Conservation (phyloP, 148 eudicot genomes). For the Linanthus parryae region DNA sequence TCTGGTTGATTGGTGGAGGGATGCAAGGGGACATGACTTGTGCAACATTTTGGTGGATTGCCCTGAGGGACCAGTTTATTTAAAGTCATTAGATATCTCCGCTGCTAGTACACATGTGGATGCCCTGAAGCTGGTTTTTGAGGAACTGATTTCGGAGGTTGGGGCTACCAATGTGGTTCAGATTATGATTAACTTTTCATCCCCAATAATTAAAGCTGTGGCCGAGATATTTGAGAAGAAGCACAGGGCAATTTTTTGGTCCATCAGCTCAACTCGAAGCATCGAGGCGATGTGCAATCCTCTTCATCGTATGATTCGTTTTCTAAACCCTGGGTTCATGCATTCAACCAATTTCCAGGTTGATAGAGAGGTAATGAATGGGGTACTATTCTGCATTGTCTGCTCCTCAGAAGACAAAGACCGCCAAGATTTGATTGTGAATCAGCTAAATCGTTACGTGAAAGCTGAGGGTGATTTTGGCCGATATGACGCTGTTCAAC, state of each 20-base stretch:
- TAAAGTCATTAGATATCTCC: conserved; percentile 50
- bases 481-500: conserved; percentile 20
- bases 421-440: conserved; percentile 25
- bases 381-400: conserved; percentile 38
- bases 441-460: conserved; percentile 36
- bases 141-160: conserved; percentile 47
- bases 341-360: conserved; percentile 28
- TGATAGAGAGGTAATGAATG: conserved; percentile 52
- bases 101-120: conserved; percentile 28
- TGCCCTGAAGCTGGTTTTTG: conserved; percentile 34
- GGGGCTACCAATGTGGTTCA: conserved; percentile 61
- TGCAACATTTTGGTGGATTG: conserved; percentile 49
- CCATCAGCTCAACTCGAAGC: conserved; percentile 49
- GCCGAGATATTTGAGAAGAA: conserved; percentile 35
- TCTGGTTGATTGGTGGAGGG: conserved; percentile 69
- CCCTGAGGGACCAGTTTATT: conserved; percentile 58
- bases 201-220: conserved; percentile 37
- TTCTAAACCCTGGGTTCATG: conserved; percentile 38
- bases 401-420: conserved; percentile 22
- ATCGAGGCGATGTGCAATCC: conserved; percentile 56
- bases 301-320: conserved; percentile 61
- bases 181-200: conserved; percentile 36
- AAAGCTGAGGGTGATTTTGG: conserved; percentile 26
- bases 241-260: conserved; percentile 52
- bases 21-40: conserved; percentile 37